phyloP scores from a whole-genome alignment of 176 grass and related monocot species.

The Triticum urartu region DNA sequence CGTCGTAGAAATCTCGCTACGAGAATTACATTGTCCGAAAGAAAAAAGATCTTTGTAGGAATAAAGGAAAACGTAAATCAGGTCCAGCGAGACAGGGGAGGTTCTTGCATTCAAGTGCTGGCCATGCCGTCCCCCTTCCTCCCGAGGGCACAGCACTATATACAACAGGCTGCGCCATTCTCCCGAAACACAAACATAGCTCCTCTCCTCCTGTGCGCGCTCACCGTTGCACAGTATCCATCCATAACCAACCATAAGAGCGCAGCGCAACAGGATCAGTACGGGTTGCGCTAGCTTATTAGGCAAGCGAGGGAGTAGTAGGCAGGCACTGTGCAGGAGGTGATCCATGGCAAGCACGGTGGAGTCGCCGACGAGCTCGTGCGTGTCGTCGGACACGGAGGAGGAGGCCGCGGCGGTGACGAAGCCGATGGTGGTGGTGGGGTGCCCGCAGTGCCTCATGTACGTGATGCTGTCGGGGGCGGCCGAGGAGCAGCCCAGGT shows the following conservation, averaged over 20 bases:
- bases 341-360: conserved; percentile 24
- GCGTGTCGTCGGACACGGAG: conserved; percentile 69
- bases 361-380: conserved; percentile 69
- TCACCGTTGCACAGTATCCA: not conserved
- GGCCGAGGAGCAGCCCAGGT: conserved; percentile 50
- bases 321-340: not conserved
- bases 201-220: not conserved
- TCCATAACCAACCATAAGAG: not conserved
- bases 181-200: conserved; percentile 25
- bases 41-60: no score
- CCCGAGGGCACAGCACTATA: conserved; percentile 23
- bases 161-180: conserved; percentile 26
- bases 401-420: conserved; percentile 35
- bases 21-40: no score
- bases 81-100: not conserved
- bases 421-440: conserved; percentile 66
- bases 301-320: not conserved
- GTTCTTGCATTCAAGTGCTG: not conserved
- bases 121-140: not conserved
- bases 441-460: conserved; percentile 75
- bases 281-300: not conserved
- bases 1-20: no score
- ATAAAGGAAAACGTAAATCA: not conserved
- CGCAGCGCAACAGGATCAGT: not conserved
- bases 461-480: conserved; percentile 73